Evolutionary conservation across 805 yeast species (phyloP).

Genomic region (Saturnispora bothae): DNA sequence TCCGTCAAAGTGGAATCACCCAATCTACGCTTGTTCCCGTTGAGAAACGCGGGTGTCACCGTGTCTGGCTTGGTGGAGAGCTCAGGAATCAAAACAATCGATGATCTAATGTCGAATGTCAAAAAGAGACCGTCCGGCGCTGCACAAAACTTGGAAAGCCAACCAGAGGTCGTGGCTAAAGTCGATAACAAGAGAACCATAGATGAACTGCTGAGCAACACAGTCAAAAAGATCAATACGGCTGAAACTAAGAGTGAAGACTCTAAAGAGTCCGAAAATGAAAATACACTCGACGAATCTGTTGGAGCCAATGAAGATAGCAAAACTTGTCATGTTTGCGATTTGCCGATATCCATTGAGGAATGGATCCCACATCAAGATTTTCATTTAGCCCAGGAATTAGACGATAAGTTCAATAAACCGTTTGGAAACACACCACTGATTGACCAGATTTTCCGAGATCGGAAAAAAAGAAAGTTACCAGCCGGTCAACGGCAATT

Average conservation of each 20-base stretch:
- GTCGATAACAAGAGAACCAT: not conserved
- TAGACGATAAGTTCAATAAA: slow-evolving; percentile 16
- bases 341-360: not conserved
- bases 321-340: slow-evolving; percentile 14
- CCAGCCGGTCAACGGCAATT: slow-evolving; percentile 8
- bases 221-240: not conserved
- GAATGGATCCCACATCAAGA: slow-evolving; percentile 20
- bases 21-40: slow-evolving; percentile 30
- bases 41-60: slow-evolving; percentile 39
- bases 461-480: not conserved
- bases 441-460: slow-evolving; percentile 2
- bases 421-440: slow-evolving; percentile 3
- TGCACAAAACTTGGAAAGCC: not conserved
- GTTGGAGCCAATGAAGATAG: too few species aligned
- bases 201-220: not conserved
- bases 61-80: slow-evolving; percentile 38
- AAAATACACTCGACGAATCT: not conserved
- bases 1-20: slow-evolving; percentile 18
- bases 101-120: slow-evolving; percentile 16
- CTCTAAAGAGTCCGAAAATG: not conserved
- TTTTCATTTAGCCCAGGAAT: slow-evolving; percentile 20
- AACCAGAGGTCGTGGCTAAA: not conserved
- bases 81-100: slow-evolving; percentile 19
- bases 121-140: slow-evolving; percentile 5
- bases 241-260: not conserved